Conservation (phyloP, 1,284 basidiomycete species). For the Erythrobasidium hasegawianum region DNA sequence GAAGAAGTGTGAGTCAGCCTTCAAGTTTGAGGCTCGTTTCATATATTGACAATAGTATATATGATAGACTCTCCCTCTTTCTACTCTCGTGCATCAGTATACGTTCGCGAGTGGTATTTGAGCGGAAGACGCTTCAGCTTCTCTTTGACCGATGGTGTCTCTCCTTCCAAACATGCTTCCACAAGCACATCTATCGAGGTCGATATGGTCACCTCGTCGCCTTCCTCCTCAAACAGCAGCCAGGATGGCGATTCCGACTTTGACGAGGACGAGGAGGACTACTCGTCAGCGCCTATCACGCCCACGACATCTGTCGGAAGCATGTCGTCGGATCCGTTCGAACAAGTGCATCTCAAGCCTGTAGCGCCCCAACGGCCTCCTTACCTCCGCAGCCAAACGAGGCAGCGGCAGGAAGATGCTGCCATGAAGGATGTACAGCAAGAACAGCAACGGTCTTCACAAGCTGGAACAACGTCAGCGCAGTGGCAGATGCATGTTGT, state of each 20-base stretch:
- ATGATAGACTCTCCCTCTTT: slow-evolving; percentile 77
- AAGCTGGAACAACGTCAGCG: neutral
- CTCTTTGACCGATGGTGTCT: neutral
- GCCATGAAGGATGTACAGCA: neutral
- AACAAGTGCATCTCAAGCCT: neutral
- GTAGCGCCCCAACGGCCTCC: neutral
- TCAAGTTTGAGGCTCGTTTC: neutral
- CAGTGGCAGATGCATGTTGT: slow-evolving; percentile 10
- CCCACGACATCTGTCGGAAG: slow-evolving; percentile 29
- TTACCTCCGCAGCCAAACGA: neutral
- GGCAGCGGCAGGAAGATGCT: neutral
- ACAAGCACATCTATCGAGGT: slow-evolving; percentile 10
- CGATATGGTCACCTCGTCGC: slow-evolving; percentile 27
- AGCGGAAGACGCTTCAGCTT: slow-evolving; percentile 52
- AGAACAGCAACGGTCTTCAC: neutral
- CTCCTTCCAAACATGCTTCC: neutral
- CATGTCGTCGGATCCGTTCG: slow-evolving; percentile 29
- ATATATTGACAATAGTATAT: neutral
- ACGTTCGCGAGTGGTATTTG: slow-evolving; percentile 84
- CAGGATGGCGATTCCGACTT: slow-evolving; percentile 24
- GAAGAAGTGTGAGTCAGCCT: slow-evolving; percentile 60
- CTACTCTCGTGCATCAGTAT: slow-evolving; percentile 88
- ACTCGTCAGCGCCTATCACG: slow-evolving; percentile 17
- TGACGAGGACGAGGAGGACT: slow-evolving; percentile 27
- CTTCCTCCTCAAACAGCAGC: slow-evolving; percentile 13